Conservation (phyloP, 805 yeast genomes). For the Yarrowia sp. region DNA sequence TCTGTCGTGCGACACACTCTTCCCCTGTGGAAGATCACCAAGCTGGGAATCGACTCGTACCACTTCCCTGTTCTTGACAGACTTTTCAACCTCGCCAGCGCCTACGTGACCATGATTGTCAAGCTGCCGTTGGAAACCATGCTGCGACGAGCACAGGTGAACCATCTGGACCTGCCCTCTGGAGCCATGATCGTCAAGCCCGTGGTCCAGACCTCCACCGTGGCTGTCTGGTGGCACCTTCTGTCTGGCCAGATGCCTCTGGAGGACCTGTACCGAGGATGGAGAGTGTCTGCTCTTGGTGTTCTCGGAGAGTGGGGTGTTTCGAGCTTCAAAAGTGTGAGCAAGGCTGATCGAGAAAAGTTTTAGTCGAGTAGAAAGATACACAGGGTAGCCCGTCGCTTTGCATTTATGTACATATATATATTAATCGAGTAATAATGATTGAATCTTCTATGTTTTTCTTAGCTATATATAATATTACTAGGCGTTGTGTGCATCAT, state of each 20-base stretch:
- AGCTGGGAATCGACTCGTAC: conserved; percentile 70
- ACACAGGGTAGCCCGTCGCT: neutral
- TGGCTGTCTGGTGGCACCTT: conserved; percentile 60
- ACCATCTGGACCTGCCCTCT: conserved; percentile 54
- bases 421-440: conserved; percentile 9
- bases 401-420: conserved; percentile 20
- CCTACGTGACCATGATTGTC: conserved; percentile 71
- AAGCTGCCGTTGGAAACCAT: conserved; percentile 88
- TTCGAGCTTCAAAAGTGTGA: conserved; percentile 23
- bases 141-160: conserved; percentile 81
- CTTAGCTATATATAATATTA: neutral
- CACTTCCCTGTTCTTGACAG: conserved; percentile 68
- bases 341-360: conserved; percentile 37
- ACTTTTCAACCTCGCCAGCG: conserved; percentile 63
- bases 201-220: conserved; percentile 62
- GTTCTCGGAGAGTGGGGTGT: conserved; percentile 82
- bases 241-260: conserved; percentile 55
- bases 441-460: neutral
- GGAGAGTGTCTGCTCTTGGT: conserved; percentile 86
- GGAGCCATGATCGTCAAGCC: conserved; percentile 62
- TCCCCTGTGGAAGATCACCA: conserved; percentile 66
- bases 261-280: conserved; percentile 76
- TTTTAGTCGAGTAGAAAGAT: neutral
- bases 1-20: conserved; percentile 69
- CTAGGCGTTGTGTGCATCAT: conserved; percentile 7